Percentiles rank a stretch among this genome's conserved stretches.
Evolutionary conservation across 164 flowering plant genomes (phyloP).

Genomic region (Kalanchoe fedtschenkoi): DNA sequence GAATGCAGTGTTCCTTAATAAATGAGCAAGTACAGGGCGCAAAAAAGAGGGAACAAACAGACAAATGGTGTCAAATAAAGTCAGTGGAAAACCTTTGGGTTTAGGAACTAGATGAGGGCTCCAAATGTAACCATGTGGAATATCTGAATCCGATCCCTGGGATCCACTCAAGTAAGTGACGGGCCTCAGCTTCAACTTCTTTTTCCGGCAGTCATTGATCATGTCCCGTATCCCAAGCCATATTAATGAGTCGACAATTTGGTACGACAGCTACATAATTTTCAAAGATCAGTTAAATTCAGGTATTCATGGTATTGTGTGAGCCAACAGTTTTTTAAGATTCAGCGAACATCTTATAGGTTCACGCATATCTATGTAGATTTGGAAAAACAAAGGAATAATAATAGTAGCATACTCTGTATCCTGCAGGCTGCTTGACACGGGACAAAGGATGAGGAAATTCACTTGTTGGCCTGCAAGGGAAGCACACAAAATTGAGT

Average conservation of each 20-base stretch:
- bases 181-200: slow-evolving; percentile 84
- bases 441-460: slow-evolving; percentile 99
- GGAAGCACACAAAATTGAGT: slow-evolving; percentile 3
- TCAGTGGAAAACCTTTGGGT: slow-evolving; percentile 78
- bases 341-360: too few species aligned
- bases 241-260: slow-evolving; percentile 92
- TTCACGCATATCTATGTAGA: background rate
- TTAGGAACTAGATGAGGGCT: slow-evolving; percentile 99
- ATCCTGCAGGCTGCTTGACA: slow-evolving; percentile 87
- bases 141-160: slow-evolving; percentile 70
- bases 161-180: slow-evolving; percentile 97
- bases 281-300: background rate
- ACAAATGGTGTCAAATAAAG: background rate
- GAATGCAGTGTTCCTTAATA: too few species aligned
- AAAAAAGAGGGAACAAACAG: too few species aligned
- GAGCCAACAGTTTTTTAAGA: background rate
- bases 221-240: slow-evolving; percentile 99
- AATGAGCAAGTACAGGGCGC: too few species aligned
- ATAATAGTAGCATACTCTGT: slow-evolving; percentile 50
- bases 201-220: slow-evolving; percentile 94
- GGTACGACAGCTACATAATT: slow-evolving; percentile 78
- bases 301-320: background rate
- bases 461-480: slow-evolving; percentile 81
- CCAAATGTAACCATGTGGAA: slow-evolving; percentile 96
- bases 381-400: background rate